These are phyloP conservation scores for Tulasnella sp. DNA, from an alignment of 768 basidiomycete genomes.

Conservation along the genomic window DNA sequence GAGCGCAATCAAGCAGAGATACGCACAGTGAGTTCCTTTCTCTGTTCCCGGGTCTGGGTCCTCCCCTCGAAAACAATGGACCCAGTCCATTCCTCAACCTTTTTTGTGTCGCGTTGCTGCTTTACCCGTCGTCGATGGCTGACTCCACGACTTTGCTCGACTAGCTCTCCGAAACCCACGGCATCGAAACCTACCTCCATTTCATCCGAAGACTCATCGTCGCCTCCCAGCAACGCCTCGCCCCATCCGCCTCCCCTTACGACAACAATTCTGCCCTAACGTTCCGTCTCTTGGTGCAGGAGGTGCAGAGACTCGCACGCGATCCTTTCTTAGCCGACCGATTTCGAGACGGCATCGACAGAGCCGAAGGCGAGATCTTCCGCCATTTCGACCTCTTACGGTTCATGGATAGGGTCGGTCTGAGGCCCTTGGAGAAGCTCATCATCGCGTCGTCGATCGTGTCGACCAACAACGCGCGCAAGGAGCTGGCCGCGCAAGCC, in stretches of 20 bases:
- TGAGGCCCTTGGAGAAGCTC: slow-evolving; percentile 74
- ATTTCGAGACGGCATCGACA: slow-evolving; percentile 86
- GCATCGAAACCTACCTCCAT: slow-evolving; percentile 93
- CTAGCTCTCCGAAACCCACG: slow-evolving; percentile 97
- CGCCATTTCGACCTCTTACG: slow-evolving; percentile 77
- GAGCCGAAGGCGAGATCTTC: slow-evolving; percentile 79
- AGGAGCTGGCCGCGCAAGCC: slow-evolving; percentile 60
- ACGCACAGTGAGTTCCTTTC: slow-evolving; percentile 65
- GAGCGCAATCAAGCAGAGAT: slow-evolving; percentile 92
- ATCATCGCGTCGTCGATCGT: slow-evolving; percentile 73
- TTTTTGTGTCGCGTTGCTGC: not conserved
- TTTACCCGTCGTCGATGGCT: slow-evolving; percentile 14
- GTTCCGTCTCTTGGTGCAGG: slow-evolving; percentile 81
- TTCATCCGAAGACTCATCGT: slow-evolving; percentile 95
- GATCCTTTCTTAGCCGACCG: slow-evolving; percentile 88
- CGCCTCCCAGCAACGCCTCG: slow-evolving; percentile 71
- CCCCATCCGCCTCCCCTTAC: slow-evolving; percentile 55
- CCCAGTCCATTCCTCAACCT: not conserved
- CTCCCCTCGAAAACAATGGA: slow-evolving; percentile 9
- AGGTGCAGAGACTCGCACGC: slow-evolving; percentile 81
- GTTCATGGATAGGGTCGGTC: slow-evolving; percentile 76
- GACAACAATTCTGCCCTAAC: slow-evolving; percentile 65
- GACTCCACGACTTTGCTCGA: slow-evolving; percentile 29
- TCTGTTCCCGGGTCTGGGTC: slow-evolving; percentile 21
- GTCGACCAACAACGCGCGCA: slow-evolving; percentile 53